phyloP scores from a whole-genome alignment of 768 basidiomycete species.

The Hortiboletus campestris region DNA sequence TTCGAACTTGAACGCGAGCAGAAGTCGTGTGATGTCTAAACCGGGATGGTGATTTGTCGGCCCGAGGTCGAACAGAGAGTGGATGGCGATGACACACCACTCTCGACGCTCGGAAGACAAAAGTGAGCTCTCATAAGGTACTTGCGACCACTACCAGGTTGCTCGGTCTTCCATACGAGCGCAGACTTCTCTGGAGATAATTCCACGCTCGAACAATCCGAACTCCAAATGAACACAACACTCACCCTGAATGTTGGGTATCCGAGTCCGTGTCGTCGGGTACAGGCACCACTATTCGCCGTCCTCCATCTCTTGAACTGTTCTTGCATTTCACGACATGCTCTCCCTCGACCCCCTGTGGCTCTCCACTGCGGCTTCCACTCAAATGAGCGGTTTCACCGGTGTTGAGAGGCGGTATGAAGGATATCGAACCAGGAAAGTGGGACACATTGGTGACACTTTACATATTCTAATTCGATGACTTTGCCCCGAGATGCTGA shows the following conservation, averaged over 20 bases:
- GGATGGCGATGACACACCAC: conserved; percentile 53
- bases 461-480: conserved; percentile 99
- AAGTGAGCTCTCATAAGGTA: conserved; percentile 99
- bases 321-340: conserved; percentile 93
- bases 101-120: conserved; percentile 89
- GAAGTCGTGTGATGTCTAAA: conserved; percentile 79
- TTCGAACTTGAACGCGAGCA: conserved; percentile 96
- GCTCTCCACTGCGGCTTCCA: conserved; percentile 93
- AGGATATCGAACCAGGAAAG: conserved; percentile 96
- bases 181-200: conserved; percentile 87
- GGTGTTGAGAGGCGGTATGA: conserved; percentile 97
- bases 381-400: conserved; percentile 92
- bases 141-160: conserved; percentile 91
- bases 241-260: conserved; percentile 90
- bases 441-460: conserved; percentile 99
- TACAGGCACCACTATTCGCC: conserved; percentile 96
- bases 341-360: conserved; percentile 86
- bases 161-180: conserved; percentile 99
- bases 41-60: conserved; percentile 33
- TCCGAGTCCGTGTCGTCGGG: conserved; percentile 98
- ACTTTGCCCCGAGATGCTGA: conserved; percentile 77
- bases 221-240: neutral
- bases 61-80: neutral
- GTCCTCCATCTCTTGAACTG: conserved; percentile 97
- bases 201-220: neutral